Conservation (phyloP, 495 filamentous ascomycete species). For the Penicillium psychrofluorescens region DNA sequence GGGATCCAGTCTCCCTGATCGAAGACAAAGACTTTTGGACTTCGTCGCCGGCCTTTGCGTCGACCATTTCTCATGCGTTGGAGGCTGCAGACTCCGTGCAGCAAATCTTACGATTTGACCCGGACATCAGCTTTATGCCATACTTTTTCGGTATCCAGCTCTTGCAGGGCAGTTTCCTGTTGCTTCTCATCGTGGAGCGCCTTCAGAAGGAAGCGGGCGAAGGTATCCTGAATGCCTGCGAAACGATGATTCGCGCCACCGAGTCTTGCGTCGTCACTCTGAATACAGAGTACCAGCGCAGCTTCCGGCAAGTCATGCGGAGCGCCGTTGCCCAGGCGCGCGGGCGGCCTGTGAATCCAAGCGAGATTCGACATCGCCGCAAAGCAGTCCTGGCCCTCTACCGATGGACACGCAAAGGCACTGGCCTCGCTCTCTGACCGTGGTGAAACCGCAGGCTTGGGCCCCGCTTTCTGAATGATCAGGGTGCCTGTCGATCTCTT, state of each 20-base stretch:
- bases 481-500: slow-evolving; percentile 4
- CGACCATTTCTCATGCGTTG: slow-evolving; percentile 71
- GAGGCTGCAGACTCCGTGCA: slow-evolving; percentile 74
- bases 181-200: slow-evolving; percentile 76
- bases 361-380: slow-evolving; percentile 66
- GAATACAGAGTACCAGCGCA: slow-evolving; percentile 80
- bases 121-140: slow-evolving; percentile 81
- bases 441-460: background rate
- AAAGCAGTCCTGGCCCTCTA: slow-evolving; percentile 69
- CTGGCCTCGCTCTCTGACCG: slow-evolving; percentile 62
- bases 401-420: slow-evolving; percentile 74
- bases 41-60: slow-evolving; percentile 72
- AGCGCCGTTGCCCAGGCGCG: slow-evolving; percentile 72
- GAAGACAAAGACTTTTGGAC: slow-evolving; percentile 89
- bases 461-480: background rate
- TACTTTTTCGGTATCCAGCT: slow-evolving; percentile 87
- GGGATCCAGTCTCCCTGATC: slow-evolving; percentile 78
- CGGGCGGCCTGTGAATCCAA: slow-evolving; percentile 65
- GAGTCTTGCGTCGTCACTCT: slow-evolving; percentile 81
- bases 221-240: slow-evolving; percentile 74
- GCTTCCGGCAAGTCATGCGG: slow-evolving; percentile 79
- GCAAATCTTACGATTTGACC: slow-evolving; percentile 79
- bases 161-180: slow-evolving; percentile 73
- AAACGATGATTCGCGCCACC: slow-evolving; percentile 78
- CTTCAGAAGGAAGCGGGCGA: slow-evolving; percentile 72